phyloP scores from a whole-genome alignment of 2,329 filamentous ascomycete genomes.

The Acephala macrosclerotiorum region DNA sequence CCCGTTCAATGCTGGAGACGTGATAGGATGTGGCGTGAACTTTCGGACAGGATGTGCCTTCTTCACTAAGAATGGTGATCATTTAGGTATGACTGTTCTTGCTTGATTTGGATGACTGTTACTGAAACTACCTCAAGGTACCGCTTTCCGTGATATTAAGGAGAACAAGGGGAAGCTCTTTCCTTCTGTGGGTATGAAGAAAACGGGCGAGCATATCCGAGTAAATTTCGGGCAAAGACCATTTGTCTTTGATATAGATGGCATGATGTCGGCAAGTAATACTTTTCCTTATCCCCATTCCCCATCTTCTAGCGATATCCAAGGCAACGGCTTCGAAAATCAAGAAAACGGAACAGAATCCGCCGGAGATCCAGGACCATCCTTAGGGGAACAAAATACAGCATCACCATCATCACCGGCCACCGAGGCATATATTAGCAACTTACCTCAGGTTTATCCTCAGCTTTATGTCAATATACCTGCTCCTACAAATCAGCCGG shows the following conservation, averaged over 20 bases:
- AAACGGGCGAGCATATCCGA: slow-evolving; percentile 65
- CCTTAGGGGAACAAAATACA: not conserved
- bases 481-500: not conserved
- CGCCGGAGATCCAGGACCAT: not conserved
- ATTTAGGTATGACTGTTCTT: slow-evolving; percentile 55
- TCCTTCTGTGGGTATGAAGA: slow-evolving; percentile 71
- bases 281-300: slow-evolving; percentile 25
- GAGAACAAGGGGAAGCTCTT: slow-evolving; percentile 64
- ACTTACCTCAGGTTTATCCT: not conserved
- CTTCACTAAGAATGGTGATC: slow-evolving; percentile 70
- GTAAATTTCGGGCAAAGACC: slow-evolving; percentile 76
- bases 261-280: slow-evolving; percentile 74
- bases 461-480: not conserved
- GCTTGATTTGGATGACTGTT: not conserved
- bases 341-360: slow-evolving; percentile 1
- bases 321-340: not conserved
- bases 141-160: slow-evolving; percentile 70
- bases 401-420: not conserved
- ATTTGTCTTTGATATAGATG: slow-evolving; percentile 92
- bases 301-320: slow-evolving; percentile 3
- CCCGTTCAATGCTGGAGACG: slow-evolving; percentile 62
- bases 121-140: slow-evolving; percentile 56
- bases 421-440: not conserved
- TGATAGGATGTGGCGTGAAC: slow-evolving; percentile 71
- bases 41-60: slow-evolving; percentile 70